phyloP scores from a whole-genome alignment of 148 eudicot species.

The Chenopodium album region DNA sequence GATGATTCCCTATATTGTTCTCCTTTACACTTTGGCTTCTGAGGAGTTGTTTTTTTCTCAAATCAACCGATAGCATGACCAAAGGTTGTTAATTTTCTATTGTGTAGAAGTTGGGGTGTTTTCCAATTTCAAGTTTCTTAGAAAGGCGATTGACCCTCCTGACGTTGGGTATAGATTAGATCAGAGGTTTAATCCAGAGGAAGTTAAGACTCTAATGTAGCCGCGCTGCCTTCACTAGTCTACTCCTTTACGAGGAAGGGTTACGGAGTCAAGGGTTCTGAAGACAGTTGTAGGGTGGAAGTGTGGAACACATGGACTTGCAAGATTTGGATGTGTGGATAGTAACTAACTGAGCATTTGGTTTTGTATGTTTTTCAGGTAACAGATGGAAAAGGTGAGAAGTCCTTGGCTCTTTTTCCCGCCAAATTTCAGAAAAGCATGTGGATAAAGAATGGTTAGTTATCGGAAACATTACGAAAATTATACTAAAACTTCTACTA shows the following conservation, averaged over 20 bases:
- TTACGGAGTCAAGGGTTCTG: neutral
- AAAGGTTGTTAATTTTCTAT: neutral
- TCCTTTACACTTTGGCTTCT: neutral
- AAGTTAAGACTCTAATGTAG: neutral
- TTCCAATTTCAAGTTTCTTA: neutral
- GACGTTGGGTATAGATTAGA: neutral
- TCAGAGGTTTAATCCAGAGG: too few relatives aligned
- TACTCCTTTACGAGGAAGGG: neutral
- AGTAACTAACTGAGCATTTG: too few relatives aligned
- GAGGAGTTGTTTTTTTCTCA: neutral
- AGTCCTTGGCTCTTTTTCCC: conserved; percentile 74
- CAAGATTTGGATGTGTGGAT: neutral
- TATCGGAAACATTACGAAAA: neutral
- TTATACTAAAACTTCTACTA: too few relatives aligned
- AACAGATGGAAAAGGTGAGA: conserved; percentile 65
- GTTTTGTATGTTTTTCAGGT: conserved; percentile 41
- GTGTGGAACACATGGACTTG: neutral
- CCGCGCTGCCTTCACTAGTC: neutral
- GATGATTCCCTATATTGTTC: neutral
- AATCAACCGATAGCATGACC: neutral
- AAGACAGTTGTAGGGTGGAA: neutral
- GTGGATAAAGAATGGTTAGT: conserved; percentile 89
- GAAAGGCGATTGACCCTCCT: neutral
- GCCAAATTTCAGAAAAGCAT: conserved; percentile 95
- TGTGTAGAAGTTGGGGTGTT: neutral